Base-by-base conservation (phyloP, 2,329 filamentous ascomycete genomes). In the Microdochium bolleyi region DNA sequence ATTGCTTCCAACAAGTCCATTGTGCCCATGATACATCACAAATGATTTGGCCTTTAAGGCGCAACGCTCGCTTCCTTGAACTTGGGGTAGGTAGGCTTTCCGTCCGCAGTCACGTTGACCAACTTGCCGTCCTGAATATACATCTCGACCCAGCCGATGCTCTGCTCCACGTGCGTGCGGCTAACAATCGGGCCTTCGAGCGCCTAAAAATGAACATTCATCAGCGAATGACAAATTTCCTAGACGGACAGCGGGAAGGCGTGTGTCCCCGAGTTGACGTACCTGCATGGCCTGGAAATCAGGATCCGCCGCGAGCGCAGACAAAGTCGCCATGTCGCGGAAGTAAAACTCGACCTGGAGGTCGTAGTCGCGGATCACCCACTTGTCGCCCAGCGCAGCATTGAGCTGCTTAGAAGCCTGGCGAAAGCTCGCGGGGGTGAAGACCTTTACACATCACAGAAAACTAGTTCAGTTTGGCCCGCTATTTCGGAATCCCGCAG, bases 71-170 rank as follows among this genome's bases (percentile, higher is more conserved):
- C 16, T 16, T 38, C 34, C 34, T 38, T 16, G 34, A 38, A 38
- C 7, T 16, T 16, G 7, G 34, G 34, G 14, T 38, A 38, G 13
- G 34, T 38, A 4, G 34, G 34, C 34, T 38, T 38, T 19, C 52
- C 52, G 3, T 46, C 52, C 21, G 50, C 55, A 14, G 24, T 30
- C 19, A 61, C 48, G 48, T 61, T 59, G 34, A 60, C 56, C 4
- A 61, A 57, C 49, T 59, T 52, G 3, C 55, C 57, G 50, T 53
- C 54, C 13, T 54, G 51, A 8, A 60, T 54, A 41, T 60, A 60
- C 16, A 51, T 56, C 54, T 61, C 58, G n/a, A 61, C 53, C 58
- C 56, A 60, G n/a, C 55, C 56, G 7, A 60, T 32, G 46, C 51
- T 55, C 16, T 49, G 19, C 37, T 50, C 51, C 21, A 25, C 52